Percentiles rank a stretch among this genome's conserved stretches.
phyloP scores from a whole-genome alignment of 2,329 filamentous ascomycete species.

The Cytospora chrysosperma region DNA sequence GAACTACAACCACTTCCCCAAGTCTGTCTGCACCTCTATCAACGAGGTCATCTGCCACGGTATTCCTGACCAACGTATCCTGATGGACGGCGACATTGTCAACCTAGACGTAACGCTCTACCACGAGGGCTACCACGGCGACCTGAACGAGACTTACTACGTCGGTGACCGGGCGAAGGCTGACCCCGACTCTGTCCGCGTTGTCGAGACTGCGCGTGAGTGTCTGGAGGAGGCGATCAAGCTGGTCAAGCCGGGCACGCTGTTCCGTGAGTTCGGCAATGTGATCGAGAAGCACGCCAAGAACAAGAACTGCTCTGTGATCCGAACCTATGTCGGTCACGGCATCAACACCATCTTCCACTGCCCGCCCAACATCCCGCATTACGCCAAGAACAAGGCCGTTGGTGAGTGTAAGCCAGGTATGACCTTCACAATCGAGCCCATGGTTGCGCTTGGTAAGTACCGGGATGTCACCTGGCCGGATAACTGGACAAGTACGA shows the following conservation, averaged over 20 bases:
- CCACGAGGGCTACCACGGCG: constrained; percentile 91
- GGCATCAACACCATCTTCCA: constrained; percentile 95
- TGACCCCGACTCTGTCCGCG: constrained; percentile 82
- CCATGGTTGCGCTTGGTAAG: constrained; percentile 93
- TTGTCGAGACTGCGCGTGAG: constrained; percentile 86
- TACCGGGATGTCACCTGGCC: constrained; percentile 96
- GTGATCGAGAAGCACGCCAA: constrained; percentile 96
- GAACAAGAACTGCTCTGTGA: constrained; percentile 78
- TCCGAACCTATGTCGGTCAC: constrained; percentile 94
- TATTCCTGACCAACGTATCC: constrained; percentile 84
- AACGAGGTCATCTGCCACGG: constrained; percentile 99
- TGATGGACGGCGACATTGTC: constrained; percentile 91
- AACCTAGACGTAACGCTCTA: constrained; percentile 97
- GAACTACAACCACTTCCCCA: constrained; percentile 95
- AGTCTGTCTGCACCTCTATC: constrained; percentile 92
- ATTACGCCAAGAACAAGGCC: constrained; percentile 98
- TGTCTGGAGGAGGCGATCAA: constrained; percentile 89
- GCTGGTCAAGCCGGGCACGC: constrained; percentile 86
- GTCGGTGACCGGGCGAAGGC: constrained; percentile 84
- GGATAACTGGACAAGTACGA: constrained; percentile 97
- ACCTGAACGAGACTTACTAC: constrained; percentile 98
- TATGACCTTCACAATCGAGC: constrained; percentile 99
- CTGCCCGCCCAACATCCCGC: constrained; percentile 87
- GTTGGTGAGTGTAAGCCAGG: constrained; percentile 91
- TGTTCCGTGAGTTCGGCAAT: constrained; percentile 91